A percentile compares a stretch with the other conserved stretches of the same genome.
These are phyloP conservation scores for Beauveria rudraprayagi DNA, from an alignment of 2,329 filamentous ascomycete species.

Conservation along the genomic window DNA sequence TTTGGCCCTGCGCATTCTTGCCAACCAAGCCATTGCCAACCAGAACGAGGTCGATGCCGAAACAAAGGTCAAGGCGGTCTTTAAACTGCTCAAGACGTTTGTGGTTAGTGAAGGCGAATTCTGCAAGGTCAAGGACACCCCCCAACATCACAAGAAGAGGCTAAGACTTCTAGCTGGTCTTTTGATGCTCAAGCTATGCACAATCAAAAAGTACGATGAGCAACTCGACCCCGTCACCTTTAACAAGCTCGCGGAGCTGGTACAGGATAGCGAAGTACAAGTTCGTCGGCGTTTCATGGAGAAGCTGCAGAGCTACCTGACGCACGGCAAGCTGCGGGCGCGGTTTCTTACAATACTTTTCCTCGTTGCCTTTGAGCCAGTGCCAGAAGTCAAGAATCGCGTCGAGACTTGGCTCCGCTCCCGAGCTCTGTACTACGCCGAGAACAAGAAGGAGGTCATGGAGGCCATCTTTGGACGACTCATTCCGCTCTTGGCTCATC, in stretches of 20 bases:
- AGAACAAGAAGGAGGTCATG: conserved; percentile 55
- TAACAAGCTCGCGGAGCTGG: conserved; percentile 70
- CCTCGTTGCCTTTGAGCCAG: conserved; percentile 84
- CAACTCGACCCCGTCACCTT: conserved; percentile 67
- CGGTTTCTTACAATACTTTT: conserved; percentile 90
- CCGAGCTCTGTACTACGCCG: conserved; percentile 57
- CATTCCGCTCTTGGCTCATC: conserved; percentile 82
- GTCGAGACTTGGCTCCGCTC: conserved; percentile 86
- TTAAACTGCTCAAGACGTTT: conserved; percentile 70
- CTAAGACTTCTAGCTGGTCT: conserved; percentile 76
- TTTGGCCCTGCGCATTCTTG: conserved; percentile 74
- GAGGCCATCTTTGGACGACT: conserved; percentile 76
- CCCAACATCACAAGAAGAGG: conserved; percentile 68
- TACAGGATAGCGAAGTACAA: conserved; percentile 66
- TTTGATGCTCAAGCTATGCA: conserved; percentile 75
- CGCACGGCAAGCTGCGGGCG: conserved; percentile 57
- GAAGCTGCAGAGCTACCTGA: conserved; percentile 85
- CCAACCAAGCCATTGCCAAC: conserved; percentile 69
- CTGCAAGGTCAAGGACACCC: conserved; percentile 66
- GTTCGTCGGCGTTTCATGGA: conserved; percentile 74
- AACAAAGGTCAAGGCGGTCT: conserved; percentile 58
- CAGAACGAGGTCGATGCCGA: conserved; percentile 45
- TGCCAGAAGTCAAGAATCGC: conserved; percentile 60
- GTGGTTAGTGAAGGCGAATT: conserved; percentile 72
- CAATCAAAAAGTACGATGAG: conserved; percentile 66